Conservation (phyloP, 2,329 filamentous ascomycete species). For the Cryoendolithus antarcticus region DNA sequence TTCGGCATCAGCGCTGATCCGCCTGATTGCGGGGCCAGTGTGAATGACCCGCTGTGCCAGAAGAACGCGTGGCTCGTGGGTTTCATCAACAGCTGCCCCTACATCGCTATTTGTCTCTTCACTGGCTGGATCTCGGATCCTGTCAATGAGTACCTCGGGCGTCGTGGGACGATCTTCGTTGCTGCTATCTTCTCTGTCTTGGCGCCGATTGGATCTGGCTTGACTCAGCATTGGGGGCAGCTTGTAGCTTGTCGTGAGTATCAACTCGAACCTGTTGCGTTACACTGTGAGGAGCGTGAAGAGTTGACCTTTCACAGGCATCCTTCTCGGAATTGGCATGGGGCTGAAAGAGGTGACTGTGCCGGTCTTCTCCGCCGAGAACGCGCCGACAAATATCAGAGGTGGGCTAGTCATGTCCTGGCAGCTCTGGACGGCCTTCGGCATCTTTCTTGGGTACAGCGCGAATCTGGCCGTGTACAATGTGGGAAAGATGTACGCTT, state of each 20-base stretch:
- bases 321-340: conserved; percentile 26
- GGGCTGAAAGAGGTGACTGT: conserved; percentile 33
- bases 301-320: no score
- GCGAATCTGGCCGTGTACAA: conserved; percentile 43
- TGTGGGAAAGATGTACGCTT: conserved; percentile 17
- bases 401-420: conserved; percentile 19
- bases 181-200: conserved; percentile 44
- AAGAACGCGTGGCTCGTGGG: conserved; percentile 48
- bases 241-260: conserved; percentile 21
- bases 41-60: conserved; percentile 4
- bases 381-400: conserved; percentile 39
- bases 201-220: conserved; percentile 33
- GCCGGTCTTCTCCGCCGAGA: conserved; percentile 43
- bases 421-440: conserved; percentile 44
- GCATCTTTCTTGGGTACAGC: conserved; percentile 50
- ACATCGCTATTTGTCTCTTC: conserved; percentile 29
- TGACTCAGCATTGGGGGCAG: conserved; percentile 25
- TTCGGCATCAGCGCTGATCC: conserved; percentile 36
- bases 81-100: conserved; percentile 46
- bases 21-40: conserved; percentile 2
- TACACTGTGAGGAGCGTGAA: no score
- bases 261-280: no score
- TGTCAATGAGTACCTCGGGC: conserved; percentile 8
- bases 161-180: conserved; percentile 22
- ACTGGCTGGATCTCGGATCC: conserved; percentile 22